Conservation (phyloP, 148 eudicot genomes). For the Persicaria maculosa region DNA sequence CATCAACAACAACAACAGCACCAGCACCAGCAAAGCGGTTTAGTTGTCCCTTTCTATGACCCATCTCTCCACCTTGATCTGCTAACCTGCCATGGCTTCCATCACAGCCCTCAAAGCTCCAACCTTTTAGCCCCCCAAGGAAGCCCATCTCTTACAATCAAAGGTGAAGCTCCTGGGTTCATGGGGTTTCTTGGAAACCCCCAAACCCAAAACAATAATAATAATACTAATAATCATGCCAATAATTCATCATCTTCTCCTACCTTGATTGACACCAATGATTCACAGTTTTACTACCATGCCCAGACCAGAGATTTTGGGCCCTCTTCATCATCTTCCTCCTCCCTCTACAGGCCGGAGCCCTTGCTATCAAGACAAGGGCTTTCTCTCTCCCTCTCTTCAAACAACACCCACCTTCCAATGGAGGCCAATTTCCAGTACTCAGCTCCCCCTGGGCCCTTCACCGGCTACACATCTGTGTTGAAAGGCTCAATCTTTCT, state of each 20-base stretch:
- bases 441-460: slow-evolving; percentile 62
- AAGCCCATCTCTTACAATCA: slow-evolving; percentile 10
- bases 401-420: slow-evolving; percentile 17
- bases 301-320: slow-evolving; percentile 9
- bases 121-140: slow-evolving; percentile 4
- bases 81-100: slow-evolving; percentile 27
- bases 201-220: slow-evolving; percentile 4
- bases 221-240: not conserved
- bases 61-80: slow-evolving; percentile 27
- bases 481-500: slow-evolving; percentile 70
- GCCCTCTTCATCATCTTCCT: not conserved
- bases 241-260: slow-evolving; percentile 10
- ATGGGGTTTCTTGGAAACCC: slow-evolving; percentile 24
- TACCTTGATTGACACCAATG: slow-evolving; percentile 3
- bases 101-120: slow-evolving; percentile 6
- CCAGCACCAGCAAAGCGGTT: slow-evolving; percentile 20
- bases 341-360: not conserved
- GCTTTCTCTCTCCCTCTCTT: slow-evolving; percentile 41
- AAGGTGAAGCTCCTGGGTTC: slow-evolving; percentile 24
- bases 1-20: not conserved
- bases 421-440: slow-evolving; percentile 25
- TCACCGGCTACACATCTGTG: slow-evolving; percentile 74
- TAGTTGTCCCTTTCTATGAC: slow-evolving; percentile 32
- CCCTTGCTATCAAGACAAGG: slow-evolving; percentile 17
- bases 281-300: not conserved